Evolutionary conservation across 2,329 filamentous ascomycete species (phyloP), one percentile per base, ranked within the genome.

Genomic region (Dactylonectria estremocensis): DNA sequence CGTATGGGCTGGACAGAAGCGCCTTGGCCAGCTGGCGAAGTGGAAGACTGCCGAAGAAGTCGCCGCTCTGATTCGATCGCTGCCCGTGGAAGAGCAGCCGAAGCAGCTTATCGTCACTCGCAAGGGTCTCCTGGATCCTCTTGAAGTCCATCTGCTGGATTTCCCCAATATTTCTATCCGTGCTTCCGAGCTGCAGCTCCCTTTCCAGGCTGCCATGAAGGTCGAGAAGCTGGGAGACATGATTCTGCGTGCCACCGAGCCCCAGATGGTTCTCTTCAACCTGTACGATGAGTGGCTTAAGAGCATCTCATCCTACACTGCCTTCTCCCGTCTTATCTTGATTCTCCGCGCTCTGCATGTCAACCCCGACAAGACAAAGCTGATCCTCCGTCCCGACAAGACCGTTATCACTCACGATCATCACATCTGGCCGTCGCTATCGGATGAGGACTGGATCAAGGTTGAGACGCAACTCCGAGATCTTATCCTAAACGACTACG

Each of bases 11-110:
- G 96, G 96, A 61, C 96, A 99, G 83, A 99, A 99, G 83, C 97
- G 96, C 93, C 90, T 99, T 35, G 97, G 97, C 73, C 96, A 99
- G 82, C 85, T 99, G 73, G 96, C 96, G 53, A 99, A 99, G 80
- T 99, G 96, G 96, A 99, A 99, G 88, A 99, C 96, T 16, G 96
- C 96, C 1, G 96, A 99, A 91, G 96, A 99, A 94, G 97, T 99
- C 3, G 96, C 96, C 5, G 97, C 96, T 20, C 88, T 99, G 49
- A 99, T 99, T 79, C 91, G 96, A 73, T 99, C 96, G 1, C 83
- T 99, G 48, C 96, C 96, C 0, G 95, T 98, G 7, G 96, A 99
- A 86, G 97, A 99, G 82, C 97, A 99, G 80, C 96, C 96, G 43
- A 98, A 98, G 84, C 96, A 99, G 83, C 90, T 99, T 46, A 99